A percentile compares a stretch with the other conserved stretches of the same genome.
These are phyloP conservation scores for Russula foetens DNA, from an alignment of 768 basidiomycete species.

Conservation along the genomic window DNA sequence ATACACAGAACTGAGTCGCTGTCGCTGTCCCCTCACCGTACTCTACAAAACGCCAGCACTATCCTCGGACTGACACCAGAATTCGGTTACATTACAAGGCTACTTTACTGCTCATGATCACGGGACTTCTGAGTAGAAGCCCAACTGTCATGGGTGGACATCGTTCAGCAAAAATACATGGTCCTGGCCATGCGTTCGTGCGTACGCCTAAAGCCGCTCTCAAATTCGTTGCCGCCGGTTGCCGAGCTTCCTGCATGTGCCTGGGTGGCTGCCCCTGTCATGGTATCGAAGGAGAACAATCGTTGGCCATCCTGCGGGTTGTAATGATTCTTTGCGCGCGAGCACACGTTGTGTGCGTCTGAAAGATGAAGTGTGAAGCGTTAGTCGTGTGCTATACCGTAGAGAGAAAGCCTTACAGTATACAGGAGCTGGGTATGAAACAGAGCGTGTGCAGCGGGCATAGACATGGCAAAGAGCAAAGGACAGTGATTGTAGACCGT, in stretches of 20 bases:
- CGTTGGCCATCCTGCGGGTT: constrained; percentile 47
- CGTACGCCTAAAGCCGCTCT: constrained; percentile 44
- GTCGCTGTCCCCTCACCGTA: too few species aligned
- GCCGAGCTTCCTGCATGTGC: too few species aligned
- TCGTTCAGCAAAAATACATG: constrained; percentile 29
- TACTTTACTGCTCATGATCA: not conserved
- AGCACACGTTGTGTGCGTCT: constrained; percentile 69
- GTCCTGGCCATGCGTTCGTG: constrained; percentile 36
- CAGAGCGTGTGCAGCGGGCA: constrained; percentile 68
- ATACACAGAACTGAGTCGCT: too few species aligned
- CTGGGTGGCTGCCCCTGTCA: constrained; percentile 29
- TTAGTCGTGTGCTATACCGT: not conserved
- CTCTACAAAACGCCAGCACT: too few species aligned
- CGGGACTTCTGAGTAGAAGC: too few species aligned
- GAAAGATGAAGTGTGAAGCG: constrained; percentile 22
- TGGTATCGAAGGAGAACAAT: constrained; percentile 37
- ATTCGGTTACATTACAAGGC: too few species aligned
- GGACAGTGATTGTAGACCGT: constrained; percentile 58
- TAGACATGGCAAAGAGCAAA: constrained; percentile 76
- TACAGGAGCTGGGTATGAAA: constrained; percentile 75
- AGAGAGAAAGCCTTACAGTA: constrained; percentile 46
- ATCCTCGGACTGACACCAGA: too few species aligned
- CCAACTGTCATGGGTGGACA: too few species aligned
- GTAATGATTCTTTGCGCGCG: constrained; percentile 73
- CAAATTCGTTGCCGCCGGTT: constrained; percentile 15